phyloP scores from a whole-genome alignment of 2,329 filamentous ascomycete species.

The Fusarium sp. region DNA sequence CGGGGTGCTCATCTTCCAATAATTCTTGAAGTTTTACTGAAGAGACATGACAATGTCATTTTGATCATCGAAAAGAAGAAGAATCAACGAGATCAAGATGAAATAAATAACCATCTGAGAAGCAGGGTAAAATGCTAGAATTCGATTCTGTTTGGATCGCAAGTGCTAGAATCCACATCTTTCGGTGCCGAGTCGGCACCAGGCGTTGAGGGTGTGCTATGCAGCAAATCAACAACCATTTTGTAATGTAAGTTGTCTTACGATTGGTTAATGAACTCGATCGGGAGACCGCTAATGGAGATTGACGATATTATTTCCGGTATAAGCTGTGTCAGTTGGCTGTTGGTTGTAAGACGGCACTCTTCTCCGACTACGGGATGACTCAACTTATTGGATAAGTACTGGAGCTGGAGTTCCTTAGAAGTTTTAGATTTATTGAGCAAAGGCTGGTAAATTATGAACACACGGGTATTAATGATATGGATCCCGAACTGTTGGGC shows the following conservation, averaged over 20 bases:
- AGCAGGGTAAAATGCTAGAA: conserved; percentile 9
- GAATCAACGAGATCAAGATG: not conserved
- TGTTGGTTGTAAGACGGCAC: not conserved
- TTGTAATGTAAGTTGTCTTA: not conserved
- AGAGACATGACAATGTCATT: not conserved
- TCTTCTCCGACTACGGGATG: conserved; percentile 2
- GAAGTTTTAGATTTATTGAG: not conserved
- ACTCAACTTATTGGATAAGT: not conserved
- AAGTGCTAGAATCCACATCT: conserved; percentile 18
- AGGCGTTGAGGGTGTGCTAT: not conserved
- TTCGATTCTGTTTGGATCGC: conserved; percentile 5
- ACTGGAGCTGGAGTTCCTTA: not conserved
- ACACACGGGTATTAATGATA: no score
- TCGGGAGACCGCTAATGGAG: not conserved
- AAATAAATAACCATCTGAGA: conserved; percentile 22
- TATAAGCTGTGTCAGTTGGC: not conserved
- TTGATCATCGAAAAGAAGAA: not conserved
- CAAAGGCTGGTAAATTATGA: not conserved
- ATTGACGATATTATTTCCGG: conserved; percentile 2
- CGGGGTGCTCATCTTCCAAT: conserved; percentile 12
- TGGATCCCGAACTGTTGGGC: not conserved
- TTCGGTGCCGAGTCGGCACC: conserved; percentile 37
- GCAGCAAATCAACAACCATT: not conserved
- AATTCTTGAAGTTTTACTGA: not conserved
- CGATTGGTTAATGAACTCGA: not conserved